These are phyloP conservation scores for Podospora fimiseda DNA, from an alignment of 495 filamentous ascomycete species.

Conservation along the genomic window DNA sequence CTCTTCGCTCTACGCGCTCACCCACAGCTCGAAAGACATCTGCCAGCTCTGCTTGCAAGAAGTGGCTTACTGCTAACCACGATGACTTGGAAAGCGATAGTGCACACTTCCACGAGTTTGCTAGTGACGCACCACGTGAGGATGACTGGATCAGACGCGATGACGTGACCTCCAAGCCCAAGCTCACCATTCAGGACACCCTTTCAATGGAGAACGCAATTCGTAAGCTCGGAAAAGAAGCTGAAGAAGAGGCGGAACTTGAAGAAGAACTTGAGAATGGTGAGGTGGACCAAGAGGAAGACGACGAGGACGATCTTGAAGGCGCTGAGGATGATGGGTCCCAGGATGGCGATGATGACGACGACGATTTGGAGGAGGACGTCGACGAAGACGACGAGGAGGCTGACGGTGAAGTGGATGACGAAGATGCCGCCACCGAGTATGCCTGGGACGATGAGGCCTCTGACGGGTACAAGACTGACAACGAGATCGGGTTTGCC, in stretches of 20 bases:
- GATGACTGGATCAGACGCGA: conserved; percentile 80
- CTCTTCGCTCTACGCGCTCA: conserved; percentile 45
- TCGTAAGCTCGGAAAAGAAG: conserved; percentile 80
- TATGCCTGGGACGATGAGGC: conserved; percentile 61
- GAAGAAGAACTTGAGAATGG: conserved; percentile 59
- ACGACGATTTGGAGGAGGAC: conserved; percentile 43
- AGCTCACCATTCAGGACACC: conserved; percentile 82
- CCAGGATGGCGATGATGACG: conserved; percentile 34
- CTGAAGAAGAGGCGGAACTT: conserved; percentile 74
- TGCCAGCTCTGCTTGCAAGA: conserved; percentile 31
- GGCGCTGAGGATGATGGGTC: conserved; percentile 47
- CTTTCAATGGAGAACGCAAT: conserved; percentile 86
- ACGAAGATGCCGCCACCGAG: conserved; percentile 44
- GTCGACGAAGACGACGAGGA: conserved; percentile 39
- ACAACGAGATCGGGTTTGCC: conserved; percentile 91
- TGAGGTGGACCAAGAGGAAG: conserved; percentile 51
- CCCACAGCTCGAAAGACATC: conserved; percentile 34
- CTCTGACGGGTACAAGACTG: conserved; percentile 83
- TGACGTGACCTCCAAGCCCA: conserved; percentile 49
- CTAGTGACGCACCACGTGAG: conserved; percentile 68
- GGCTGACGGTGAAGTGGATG: conserved; percentile 28
- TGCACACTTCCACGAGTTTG: conserved; percentile 88
- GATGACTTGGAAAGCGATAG: conserved; percentile 59
- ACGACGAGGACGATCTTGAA: conserved; percentile 42
- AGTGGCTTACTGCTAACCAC: conserved; percentile 44